Base-by-base conservation (phyloP, 2,329 filamentous ascomycete species). In the Dothistroma septosporum region DNA sequence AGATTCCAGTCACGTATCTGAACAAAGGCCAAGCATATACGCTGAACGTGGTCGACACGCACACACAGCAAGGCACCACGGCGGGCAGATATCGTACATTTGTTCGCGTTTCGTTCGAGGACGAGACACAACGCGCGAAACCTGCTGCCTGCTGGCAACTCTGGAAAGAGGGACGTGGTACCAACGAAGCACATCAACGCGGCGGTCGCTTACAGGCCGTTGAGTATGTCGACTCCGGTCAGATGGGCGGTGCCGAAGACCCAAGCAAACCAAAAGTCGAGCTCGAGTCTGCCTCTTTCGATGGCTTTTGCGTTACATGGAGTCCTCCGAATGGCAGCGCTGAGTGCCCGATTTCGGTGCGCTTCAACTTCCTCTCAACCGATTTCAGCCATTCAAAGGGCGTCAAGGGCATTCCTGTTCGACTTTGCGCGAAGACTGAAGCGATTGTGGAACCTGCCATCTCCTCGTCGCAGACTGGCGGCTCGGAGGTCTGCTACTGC, bases 381-480 rank as follows among this genome's bases (percentile, higher is more conserved):
- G 94, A 99, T 73, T 99, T 97, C 74, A 97, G 93, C 75, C 94
- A 97, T 73, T 97, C 94, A 10, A 99, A 99, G 73, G 94, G 94
- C 50, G 94, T 99, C 53, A 99, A 97, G 76, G 94, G 94, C 37
- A 97, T 97, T 66, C 93, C 94, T 0, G 92, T 99, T 4, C 83
- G 94, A 58, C 83, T 97, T 0, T 97, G 93, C 75, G 87, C 92
- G 14, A 97, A 97, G 76, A 97, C 94, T 0, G 88, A 89, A 65
- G 76, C 87, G 11, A 61, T 93, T n/a, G 67, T 68, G 16, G 70
- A 72, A 32, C 76, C 9, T 28, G 55, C 64, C 37, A 57, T 56
- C 28, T 53, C 19, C 31, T 41, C 53, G 6, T 56, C 57, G 16
- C 73, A 66, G 12, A 68, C 69, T 14, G 78, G 85, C 1, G 65